phyloP scores from a whole-genome alignment of 2,329 filamentous ascomycete genomes.

The Spiromastix sp. region DNA sequence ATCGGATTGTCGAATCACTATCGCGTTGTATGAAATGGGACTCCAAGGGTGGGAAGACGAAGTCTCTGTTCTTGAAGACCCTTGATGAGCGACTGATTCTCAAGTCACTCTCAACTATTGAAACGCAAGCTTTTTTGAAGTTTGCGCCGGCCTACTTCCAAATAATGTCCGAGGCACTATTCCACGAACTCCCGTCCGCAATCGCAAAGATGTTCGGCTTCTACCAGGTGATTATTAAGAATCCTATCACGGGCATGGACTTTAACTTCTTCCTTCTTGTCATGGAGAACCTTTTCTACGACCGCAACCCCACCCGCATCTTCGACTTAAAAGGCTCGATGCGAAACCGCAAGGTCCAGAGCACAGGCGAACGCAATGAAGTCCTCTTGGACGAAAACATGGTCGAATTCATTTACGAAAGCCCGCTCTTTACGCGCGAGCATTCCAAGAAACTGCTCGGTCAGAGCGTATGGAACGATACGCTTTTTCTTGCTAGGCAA shows the following conservation, averaged over 20 bases:
- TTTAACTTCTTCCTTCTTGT: constrained; percentile 90
- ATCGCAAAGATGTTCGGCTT: constrained; percentile 99
- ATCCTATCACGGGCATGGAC: constrained; percentile 79
- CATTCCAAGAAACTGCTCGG: constrained; percentile 90
- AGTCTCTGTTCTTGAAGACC: constrained; percentile 94
- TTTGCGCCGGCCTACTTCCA: constrained; percentile 96
- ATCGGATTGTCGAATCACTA: constrained; percentile 88
- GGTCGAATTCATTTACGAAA: constrained; percentile 98
- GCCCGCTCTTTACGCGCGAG: constrained; percentile 86
- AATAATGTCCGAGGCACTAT: constrained; percentile 92
- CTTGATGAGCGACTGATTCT: constrained; percentile 88
- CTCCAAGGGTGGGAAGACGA: constrained; percentile 94
- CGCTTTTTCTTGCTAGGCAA: constrained; percentile 83
- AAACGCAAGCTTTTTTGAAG: constrained; percentile 85
- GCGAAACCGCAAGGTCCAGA: constrained; percentile 95
- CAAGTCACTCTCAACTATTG: constrained; percentile 81
- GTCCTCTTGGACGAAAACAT: constrained; percentile 97
- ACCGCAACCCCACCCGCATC: constrained; percentile 76
- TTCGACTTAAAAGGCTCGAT: constrained; percentile 97
- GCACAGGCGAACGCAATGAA: constrained; percentile 90
- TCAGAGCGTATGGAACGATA: constrained; percentile 94
- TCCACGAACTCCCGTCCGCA: constrained; percentile 88
- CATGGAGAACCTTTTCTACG: constrained; percentile 98
- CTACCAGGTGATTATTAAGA: constrained; percentile 96
- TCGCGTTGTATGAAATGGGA: constrained; percentile 97